A percentile compares a stretch with the other conserved stretches of the same genome.
phyloP scores from a whole-genome alignment of 164 flowering plant genomes.

The Umbilicus rupestris region DNA sequence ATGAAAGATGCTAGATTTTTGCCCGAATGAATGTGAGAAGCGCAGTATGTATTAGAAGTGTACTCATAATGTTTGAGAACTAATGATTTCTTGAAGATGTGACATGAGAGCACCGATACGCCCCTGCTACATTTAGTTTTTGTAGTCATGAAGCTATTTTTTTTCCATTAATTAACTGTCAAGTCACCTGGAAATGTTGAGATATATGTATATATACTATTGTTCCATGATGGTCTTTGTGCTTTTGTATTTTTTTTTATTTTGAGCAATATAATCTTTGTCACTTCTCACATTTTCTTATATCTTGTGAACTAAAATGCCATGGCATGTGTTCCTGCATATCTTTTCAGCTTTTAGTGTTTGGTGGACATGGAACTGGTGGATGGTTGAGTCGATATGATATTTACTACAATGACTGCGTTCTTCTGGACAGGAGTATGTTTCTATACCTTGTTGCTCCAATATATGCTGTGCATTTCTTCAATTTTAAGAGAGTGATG shows the following conservation, averaged over 20 bases:
- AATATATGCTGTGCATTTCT: neutral
- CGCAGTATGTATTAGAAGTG: neutral
- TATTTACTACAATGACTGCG: slow-evolving; percentile 83
- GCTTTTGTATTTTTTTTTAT: neutral
- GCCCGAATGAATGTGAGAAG: neutral
- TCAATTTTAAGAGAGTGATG: neutral
- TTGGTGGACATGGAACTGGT: slow-evolving; percentile 98
- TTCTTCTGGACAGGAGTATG: slow-evolving; percentile 84
- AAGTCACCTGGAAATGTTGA: neutral
- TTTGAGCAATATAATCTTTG: neutral
- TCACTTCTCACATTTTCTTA: neutral
- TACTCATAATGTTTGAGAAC: neutral
- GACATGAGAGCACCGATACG: neutral
- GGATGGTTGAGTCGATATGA: slow-evolving; percentile 99
- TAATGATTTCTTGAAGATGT: neutral
- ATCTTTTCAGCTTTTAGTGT: slow-evolving; percentile 68
- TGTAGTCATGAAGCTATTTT: neutral
- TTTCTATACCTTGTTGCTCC: neutral
- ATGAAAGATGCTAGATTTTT: neutral
- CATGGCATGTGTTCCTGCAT: neutral
- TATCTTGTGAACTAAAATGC: neutral
- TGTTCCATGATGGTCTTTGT: neutral
- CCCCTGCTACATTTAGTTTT: neutral
- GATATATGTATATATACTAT: neutral
- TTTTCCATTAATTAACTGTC: neutral